Percentiles rank a stretch among this genome's conserved stretches.
Conservation (phyloP, 2,329 filamentous ascomycete species). For the Nemania diffusa region DNA sequence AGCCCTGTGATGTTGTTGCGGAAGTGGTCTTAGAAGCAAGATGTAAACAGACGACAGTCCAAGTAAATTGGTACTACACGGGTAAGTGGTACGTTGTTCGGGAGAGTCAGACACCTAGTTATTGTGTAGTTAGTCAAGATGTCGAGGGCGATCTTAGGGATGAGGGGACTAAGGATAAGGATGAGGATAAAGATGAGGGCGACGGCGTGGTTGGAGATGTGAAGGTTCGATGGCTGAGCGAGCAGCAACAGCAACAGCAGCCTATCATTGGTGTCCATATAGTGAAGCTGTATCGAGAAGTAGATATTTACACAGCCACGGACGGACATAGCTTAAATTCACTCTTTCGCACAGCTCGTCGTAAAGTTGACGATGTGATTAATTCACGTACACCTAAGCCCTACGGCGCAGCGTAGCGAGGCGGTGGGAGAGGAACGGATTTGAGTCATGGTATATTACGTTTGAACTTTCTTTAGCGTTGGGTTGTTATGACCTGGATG, state of each 20-base stretch:
- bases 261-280: background rate
- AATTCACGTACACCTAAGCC: no score
- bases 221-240: background rate
- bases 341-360: background rate
- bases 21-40: background rate
- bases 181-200: background rate
- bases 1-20: constrained; percentile 26
- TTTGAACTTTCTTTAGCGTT: background rate
- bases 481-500: background rate
- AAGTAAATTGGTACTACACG: background rate
- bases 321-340: constrained; percentile 10
- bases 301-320: background rate
- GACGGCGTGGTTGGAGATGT: background rate
- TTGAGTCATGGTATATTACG: background rate
- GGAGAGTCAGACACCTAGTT: background rate
- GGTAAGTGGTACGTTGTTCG: constrained; percentile 4
- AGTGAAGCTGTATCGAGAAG: background rate
- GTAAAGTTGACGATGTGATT: background rate
- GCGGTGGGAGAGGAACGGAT: background rate
- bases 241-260: background rate
- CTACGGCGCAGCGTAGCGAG: no score
- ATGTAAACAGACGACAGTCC: background rate
- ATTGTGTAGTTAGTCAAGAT: background rate
- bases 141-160: background rate
- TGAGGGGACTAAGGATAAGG: background rate